Percentiles rank a stretch among this genome's conserved stretches.
phyloP scores from a whole-genome alignment of 257 asterid genomes.

The Solanum chmielewskii region DNA sequence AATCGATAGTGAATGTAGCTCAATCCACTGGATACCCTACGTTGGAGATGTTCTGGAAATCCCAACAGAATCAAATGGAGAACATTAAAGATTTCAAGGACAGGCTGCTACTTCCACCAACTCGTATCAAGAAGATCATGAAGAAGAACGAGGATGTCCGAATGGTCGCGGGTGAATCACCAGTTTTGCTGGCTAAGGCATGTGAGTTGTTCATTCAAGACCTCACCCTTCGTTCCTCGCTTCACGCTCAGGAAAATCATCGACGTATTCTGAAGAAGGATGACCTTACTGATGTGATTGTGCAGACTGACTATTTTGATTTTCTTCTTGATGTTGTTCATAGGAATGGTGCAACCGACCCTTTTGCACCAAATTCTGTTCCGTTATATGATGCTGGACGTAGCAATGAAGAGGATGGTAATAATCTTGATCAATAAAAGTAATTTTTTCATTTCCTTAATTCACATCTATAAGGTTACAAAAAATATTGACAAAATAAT shows the following conservation, averaged over 20 bases:
- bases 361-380: neutral
- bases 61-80: neutral
- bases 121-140: constrained; percentile 89
- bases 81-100: constrained; percentile 53
- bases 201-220: constrained; percentile 87
- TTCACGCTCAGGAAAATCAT: constrained; percentile 70
- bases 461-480: neutral
- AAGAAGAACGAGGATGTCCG: constrained; percentile 86
- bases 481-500: no score
- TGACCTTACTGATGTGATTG: no score
- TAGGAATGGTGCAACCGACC: no score
- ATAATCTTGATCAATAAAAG: neutral
- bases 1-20: neutral
- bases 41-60: constrained; percentile 36
- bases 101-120: constrained; percentile 61
- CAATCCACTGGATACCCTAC: neutral
- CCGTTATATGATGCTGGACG: neutral
- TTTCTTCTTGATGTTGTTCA: no score
- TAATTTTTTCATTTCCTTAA: no score
- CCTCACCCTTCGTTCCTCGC: constrained; percentile 83
- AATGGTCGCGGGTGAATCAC: constrained; percentile 86
- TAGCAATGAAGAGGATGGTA: neutral
- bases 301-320: no score
- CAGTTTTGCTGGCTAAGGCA: constrained; percentile 72
- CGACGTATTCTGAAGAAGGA: no score